A percentile compares a stretch with the other conserved stretches of the same genome.
These are phyloP conservation scores for Sextonia rubra DNA, from an alignment of 164 flowering plant genomes.

Conservation along the genomic window DNA sequence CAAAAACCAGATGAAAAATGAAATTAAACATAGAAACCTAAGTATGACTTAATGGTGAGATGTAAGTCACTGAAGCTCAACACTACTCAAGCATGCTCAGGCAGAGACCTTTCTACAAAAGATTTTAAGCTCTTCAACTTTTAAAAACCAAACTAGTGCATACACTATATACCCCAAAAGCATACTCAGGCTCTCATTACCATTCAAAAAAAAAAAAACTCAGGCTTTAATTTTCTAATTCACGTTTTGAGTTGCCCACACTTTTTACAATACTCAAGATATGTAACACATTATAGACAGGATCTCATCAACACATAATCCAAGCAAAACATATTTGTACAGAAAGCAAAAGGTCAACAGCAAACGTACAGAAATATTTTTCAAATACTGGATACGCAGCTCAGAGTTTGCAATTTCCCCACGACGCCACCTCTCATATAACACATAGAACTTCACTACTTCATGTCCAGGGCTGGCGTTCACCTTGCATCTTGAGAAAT, in stretches of 20 bases:
- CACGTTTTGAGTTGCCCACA: neutral
- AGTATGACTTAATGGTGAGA: too few relatives aligned
- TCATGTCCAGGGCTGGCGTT: conserved; percentile 48
- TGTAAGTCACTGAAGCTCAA: too few relatives aligned
- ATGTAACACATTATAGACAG: too few relatives aligned
- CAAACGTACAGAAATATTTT: conserved; percentile 43
- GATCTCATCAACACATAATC: neutral
- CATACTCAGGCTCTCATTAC: too few relatives aligned
- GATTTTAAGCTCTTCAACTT: too few relatives aligned
- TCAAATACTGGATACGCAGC: conserved; percentile 29
- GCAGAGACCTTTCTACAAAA: too few relatives aligned
- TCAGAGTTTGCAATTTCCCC: conserved; percentile 58
- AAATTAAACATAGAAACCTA: too few relatives aligned
- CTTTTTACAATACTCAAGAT: neutral
- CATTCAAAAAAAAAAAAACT: too few relatives aligned
- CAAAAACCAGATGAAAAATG: too few relatives aligned
- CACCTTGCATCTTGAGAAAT: conserved; percentile 27
- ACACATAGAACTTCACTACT: conserved; percentile 61
- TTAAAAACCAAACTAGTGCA: neutral
- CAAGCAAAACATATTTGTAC: neutral
- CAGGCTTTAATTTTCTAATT: too few relatives aligned
- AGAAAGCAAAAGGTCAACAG: neutral
- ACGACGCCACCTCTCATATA: conserved; percentile 70
- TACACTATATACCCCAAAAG: neutral
- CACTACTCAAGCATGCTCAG: too few relatives aligned